Percentiles rank a stretch among this genome's conserved stretches.
phyloP scores from a whole-genome alignment of 2,329 filamentous ascomycete genomes.

The Akanthomyces muscarius region DNA sequence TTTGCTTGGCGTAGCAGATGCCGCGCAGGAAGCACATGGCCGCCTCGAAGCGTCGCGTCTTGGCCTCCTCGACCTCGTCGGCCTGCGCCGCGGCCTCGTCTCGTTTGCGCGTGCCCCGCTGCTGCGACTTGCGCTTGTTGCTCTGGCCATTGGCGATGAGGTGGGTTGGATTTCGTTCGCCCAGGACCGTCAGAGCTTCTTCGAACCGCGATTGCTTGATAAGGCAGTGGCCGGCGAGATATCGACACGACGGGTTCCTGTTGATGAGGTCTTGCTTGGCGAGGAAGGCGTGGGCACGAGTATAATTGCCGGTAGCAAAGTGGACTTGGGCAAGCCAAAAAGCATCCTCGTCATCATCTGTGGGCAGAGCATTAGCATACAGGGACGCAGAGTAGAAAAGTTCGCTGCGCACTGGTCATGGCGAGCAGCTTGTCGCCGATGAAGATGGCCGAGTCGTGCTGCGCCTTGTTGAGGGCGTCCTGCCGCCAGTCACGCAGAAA shows the following conservation, averaged over 20 bases:
- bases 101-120: slow-evolving; percentile 28
- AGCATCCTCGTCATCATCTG: slow-evolving; percentile 89
- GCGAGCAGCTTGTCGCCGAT: slow-evolving; percentile 96
- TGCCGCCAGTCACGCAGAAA: slow-evolving; percentile 93
- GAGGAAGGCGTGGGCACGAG: slow-evolving; percentile 81
- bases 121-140: slow-evolving; percentile 37
- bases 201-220: slow-evolving; percentile 90
- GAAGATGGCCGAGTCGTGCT: slow-evolving; percentile 95
- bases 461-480: slow-evolving; percentile 90
- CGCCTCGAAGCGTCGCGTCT: slow-evolving; percentile 82
- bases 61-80: slow-evolving; percentile 60
- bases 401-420: slow-evolving; percentile 67
- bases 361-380: not conserved
- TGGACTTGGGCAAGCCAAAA: slow-evolving; percentile 99
- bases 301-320: slow-evolving; percentile 93
- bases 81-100: slow-evolving; percentile 28
- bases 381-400: not conserved
- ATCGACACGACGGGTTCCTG: slow-evolving; percentile 81
- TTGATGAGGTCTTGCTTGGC: slow-evolving; percentile 76
- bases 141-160: slow-evolving; percentile 59
- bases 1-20: slow-evolving; percentile 93
- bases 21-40: slow-evolving; percentile 96
- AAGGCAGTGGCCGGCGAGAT: slow-evolving; percentile 89
- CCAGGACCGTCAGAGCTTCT: slow-evolving; percentile 79
- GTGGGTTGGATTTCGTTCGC: slow-evolving; percentile 90